Evolutionary conservation across 495 filamentous ascomycete species (phyloP), one percentile per base, ranked within the genome.

Genomic region (Aspergillus mulundensis): DNA sequence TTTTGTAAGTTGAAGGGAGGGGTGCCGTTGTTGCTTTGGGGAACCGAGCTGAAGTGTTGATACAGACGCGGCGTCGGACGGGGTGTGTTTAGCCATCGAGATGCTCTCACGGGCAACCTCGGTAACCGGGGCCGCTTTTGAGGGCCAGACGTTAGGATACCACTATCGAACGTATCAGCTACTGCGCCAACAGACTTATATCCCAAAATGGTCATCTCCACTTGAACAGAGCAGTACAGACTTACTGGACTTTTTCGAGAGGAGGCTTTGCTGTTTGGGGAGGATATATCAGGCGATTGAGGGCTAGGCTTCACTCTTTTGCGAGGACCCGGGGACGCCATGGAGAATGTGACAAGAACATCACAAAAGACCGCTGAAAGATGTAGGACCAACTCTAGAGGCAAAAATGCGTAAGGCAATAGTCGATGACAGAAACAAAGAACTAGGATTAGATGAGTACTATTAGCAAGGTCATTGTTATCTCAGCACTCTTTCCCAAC

Each of bases 61-160:
- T 34, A 64, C 63, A 24, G 71, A 69, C 6, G 69, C 59, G 24
- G 68, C 38, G 64, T 77, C 70, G 54, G 76, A 72, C 57, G 70
- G 69, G 63, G 69, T 69, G 67, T 77, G 69, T 60, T 75, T 67
- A 53, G 80, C 71, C 59, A 81, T 87, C 52, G 86, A 78, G 32
- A 91, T 89, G 50, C 84, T 89, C 73, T 92, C 87, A 66, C 84
- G 85, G 53, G 86, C 87, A 67, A 90, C 81, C 70, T 88, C 81
- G 46, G 84, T 90, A 50, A 88, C 85, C 44, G 88, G 80, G 36
- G 79, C 75, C 23, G 88, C 86, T 68, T 92, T 92, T 36, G 79
- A 76, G 20, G 87, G 83, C 86, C 86, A 92, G 46, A 80, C 81
- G 32, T 73, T 75, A 10, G 79, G 76, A 59, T 85, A 84, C 68